phyloP scores from a whole-genome alignment of 768 basidiomycete species.

The Amanita jacksonii region DNA sequence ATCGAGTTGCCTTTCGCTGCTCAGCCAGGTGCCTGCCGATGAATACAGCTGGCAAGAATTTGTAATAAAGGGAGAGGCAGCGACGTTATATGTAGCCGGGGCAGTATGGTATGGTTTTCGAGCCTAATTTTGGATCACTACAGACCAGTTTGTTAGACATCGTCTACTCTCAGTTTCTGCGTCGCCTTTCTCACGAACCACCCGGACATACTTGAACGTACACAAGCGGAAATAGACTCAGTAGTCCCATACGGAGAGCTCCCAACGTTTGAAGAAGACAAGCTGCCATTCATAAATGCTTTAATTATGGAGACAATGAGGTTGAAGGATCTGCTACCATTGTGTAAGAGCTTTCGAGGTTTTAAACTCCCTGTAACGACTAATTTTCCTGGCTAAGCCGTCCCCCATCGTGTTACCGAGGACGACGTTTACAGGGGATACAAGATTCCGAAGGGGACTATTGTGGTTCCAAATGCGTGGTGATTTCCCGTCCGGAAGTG shows the following conservation, averaged over 20 bases:
- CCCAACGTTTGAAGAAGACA: background rate
- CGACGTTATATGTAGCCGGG: background rate
- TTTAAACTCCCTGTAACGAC: no score
- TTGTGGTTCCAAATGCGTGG: no score
- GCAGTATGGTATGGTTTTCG: no score
- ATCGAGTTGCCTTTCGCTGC: background rate
- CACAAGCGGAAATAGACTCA: background rate
- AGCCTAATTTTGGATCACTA: no score
- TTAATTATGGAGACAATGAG: background rate
- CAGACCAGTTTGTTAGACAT: no score
- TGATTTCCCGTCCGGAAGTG: no score
- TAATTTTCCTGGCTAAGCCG: background rate
- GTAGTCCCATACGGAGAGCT: background rate
- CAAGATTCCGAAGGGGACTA: conserved; percentile 2
- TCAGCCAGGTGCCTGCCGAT: background rate
- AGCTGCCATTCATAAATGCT: background rate
- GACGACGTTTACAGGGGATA: conserved; percentile 5
- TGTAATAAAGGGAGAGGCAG: background rate
- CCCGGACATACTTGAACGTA: background rate
- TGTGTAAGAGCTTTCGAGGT: no score
- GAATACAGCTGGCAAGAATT: conserved; percentile 6
- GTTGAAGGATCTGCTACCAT: no score
- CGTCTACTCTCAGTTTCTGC: background rate
- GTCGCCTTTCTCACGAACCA: background rate
- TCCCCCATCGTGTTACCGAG: background rate